Evolutionary conservation across 2,329 filamentous ascomycete genomes (phyloP).

Genomic region (Aspergillus niger): DNA sequence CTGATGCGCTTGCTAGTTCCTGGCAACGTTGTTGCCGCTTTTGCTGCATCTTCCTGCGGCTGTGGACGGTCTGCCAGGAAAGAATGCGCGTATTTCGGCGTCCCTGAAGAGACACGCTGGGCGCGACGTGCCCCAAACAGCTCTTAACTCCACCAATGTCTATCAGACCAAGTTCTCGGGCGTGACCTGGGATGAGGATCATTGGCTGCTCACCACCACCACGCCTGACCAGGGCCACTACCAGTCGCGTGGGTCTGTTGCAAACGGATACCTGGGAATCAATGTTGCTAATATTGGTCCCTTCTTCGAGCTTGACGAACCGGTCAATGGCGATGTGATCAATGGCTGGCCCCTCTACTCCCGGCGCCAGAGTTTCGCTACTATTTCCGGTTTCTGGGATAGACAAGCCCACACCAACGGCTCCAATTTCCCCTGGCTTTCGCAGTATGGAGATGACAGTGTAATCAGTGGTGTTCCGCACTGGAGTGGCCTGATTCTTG

Average conservation of each 20-base stretch:
- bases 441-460: constrained; percentile 69
- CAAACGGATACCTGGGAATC: constrained; percentile 67
- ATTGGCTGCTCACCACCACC: constrained; percentile 59
- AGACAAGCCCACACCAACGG: constrained; percentile 60
- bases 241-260: constrained; percentile 61
- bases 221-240: constrained; percentile 60
- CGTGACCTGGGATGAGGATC: constrained; percentile 61
- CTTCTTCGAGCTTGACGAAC: constrained; percentile 61
- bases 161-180: constrained; percentile 55
- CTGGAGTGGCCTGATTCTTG: constrained; percentile 63
- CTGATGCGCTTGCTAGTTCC: constrained; percentile 5
- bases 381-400: constrained; percentile 68
- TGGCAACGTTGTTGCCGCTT: constrained; percentile 11
- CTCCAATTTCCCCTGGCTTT: constrained; percentile 68
- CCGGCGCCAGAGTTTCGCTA: constrained; percentile 65
- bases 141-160: constrained; percentile 25
- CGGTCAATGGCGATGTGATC: constrained; percentile 55
- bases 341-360: constrained; percentile 70
- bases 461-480: constrained; percentile 72
- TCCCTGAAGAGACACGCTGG: constrained; percentile 24
- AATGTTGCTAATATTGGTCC: constrained; percentile 64
- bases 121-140: constrained; percentile 2
- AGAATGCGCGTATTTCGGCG: constrained; percentile 23
- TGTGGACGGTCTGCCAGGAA: neutral
- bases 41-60: constrained; percentile 13